Evolutionary conservation across 768 basidiomycete genomes (phyloP).

Genomic region (Suillus weaverae): DNA sequence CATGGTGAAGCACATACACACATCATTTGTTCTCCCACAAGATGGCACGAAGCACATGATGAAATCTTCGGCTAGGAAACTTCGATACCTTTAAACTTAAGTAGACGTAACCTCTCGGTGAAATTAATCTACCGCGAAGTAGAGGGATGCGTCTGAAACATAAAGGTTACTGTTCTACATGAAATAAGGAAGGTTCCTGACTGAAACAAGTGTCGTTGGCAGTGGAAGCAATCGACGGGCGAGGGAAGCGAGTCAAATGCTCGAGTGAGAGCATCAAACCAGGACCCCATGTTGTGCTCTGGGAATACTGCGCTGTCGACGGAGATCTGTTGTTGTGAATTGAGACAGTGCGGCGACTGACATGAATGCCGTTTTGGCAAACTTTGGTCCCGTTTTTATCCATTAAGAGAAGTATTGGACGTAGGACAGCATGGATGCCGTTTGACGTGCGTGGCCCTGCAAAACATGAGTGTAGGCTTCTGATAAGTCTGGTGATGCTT

Average conservation of each 20-base stretch:
- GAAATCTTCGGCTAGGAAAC: background rate
- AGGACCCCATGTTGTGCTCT: slow-evolving; percentile 78
- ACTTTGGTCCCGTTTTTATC: background rate
- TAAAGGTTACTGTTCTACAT: background rate
- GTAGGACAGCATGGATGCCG: background rate
- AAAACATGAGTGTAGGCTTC: slow-evolving; percentile 93
- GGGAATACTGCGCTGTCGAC: slow-evolving; percentile 89
- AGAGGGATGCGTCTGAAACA: background rate
- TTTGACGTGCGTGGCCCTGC: slow-evolving; percentile 78
- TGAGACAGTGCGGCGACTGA: slow-evolving; percentile 16
- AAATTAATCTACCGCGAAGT: background rate
- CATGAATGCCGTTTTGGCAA: slow-evolving; percentile 20
- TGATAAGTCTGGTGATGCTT: slow-evolving; percentile 72
- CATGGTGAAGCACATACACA: background rate
- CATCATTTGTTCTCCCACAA: background rate
- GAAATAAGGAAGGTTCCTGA: background rate
- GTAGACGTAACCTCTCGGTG: background rate
- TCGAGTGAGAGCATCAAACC: slow-evolving; percentile 86
- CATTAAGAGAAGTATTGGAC: background rate
- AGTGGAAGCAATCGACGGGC: background rate
- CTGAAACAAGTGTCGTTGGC: background rate
- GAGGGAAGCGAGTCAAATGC: background rate
- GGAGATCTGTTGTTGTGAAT: slow-evolving; percentile 61
- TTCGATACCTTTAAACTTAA: background rate
- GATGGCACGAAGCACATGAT: background rate